Evolutionary conservation across 2,329 filamentous ascomycete genomes (phyloP).

Genomic region (Calonectria hawksworthii): DNA sequence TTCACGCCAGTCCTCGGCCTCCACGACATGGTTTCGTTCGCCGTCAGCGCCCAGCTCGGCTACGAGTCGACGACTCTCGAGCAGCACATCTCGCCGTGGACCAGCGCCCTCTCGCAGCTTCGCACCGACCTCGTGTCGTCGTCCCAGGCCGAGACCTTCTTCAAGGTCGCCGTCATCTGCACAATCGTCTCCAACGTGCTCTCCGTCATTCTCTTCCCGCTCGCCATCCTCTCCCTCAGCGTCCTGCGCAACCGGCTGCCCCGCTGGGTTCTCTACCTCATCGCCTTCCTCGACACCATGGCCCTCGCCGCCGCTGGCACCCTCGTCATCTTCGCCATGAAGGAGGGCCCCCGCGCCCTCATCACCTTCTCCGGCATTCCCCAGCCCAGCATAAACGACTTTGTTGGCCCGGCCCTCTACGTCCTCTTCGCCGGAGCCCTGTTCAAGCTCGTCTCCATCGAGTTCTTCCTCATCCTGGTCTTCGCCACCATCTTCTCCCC

Average conservation of each 20-base stretch:
- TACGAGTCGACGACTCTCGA: not conserved
- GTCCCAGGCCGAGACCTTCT: conserved; percentile 15
- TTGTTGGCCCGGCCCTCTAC: conserved; percentile 26
- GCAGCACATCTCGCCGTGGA: conserved; percentile 24
- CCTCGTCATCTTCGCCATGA: conserved; percentile 33
- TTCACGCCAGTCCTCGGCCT: conserved; percentile 28
- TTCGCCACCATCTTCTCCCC: conserved; percentile 23
- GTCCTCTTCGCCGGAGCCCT: conserved; percentile 31
- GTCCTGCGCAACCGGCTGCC: conserved; percentile 9
- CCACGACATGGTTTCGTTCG: conserved; percentile 26
- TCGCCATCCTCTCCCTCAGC: conserved; percentile 28
- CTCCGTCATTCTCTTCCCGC: conserved; percentile 23
- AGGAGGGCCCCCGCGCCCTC: conserved; percentile 30
- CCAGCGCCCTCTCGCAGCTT: conserved; percentile 22
- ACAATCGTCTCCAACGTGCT: conserved; percentile 25
- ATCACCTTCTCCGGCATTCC: conserved; percentile 27
- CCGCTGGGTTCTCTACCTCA: conserved; percentile 30
- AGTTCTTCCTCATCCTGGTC: conserved; percentile 27
- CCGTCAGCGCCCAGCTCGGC: conserved; percentile 13
- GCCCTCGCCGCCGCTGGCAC: conserved; percentile 24
- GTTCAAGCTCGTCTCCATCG: conserved; percentile 34
- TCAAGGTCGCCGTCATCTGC: conserved; percentile 26
- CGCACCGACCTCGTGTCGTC: conserved; percentile 14
- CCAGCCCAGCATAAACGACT: conserved; percentile 24
- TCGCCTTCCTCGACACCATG: conserved; percentile 26